Conservation (phyloP, 2,329 filamentous ascomycete species). For the Colletotrichum shisoi region DNA sequence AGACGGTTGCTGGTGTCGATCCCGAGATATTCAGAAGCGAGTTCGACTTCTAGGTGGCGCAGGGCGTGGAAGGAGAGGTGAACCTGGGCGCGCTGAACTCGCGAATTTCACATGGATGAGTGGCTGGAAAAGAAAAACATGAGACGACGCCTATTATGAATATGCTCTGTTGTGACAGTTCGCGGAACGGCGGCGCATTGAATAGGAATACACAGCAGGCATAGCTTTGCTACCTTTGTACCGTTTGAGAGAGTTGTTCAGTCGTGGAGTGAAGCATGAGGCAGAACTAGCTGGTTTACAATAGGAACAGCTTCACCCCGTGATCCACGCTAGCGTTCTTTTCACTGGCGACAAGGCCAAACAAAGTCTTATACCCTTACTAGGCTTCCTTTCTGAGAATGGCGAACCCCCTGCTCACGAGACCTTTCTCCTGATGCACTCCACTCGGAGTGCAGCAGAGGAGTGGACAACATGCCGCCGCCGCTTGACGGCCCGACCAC, state of each 20-base stretch:
- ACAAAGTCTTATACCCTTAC: slow-evolving; percentile 70
- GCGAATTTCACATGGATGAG: not conserved
- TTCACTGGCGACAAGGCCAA: slow-evolving; percentile 61
- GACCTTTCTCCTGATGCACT: slow-evolving; percentile 70
- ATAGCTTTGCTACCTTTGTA: not conserved
- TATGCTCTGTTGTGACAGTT: not conserved
- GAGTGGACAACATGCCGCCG: slow-evolving; percentile 78
- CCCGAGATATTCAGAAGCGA: slow-evolving; percentile 87
- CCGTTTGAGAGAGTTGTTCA: not conserved
- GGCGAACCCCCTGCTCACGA: slow-evolving; percentile 73
- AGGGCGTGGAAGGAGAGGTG: not conserved
- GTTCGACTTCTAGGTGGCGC: slow-evolving; percentile 75
- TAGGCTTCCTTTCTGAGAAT: slow-evolving; percentile 68
- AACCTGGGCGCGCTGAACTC: not conserved
- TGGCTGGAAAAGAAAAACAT: slow-evolving; percentile 7
- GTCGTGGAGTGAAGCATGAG: not conserved
- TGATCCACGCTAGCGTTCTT: slow-evolving; percentile 60
- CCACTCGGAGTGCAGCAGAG: slow-evolving; percentile 72
- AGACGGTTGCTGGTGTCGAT: slow-evolving; percentile 89
- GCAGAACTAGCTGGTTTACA: not conserved
- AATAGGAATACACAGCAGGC: not conserved
- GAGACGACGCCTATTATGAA: slow-evolving; percentile 10
- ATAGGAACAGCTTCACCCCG: slow-evolving; percentile 54
- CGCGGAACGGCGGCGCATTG: not conserved
- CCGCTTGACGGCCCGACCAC: slow-evolving; percentile 80